These are phyloP conservation scores for Microbotryum intermedium DNA, from an alignment of 1,284 basidiomycete species.

Conservation along the genomic window DNA sequence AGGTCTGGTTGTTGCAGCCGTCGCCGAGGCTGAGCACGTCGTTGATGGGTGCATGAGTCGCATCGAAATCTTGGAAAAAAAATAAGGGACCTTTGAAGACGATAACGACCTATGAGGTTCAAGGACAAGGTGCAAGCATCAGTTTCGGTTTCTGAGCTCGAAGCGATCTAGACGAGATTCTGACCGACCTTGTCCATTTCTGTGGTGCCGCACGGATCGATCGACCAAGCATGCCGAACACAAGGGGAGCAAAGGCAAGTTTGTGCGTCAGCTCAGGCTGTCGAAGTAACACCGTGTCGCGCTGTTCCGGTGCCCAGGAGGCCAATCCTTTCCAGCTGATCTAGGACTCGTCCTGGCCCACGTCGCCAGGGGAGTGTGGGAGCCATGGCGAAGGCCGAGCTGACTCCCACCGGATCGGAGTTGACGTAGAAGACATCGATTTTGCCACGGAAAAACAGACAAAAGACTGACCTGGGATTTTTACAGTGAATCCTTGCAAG, in stretches of 20 bases:
- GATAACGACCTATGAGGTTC: slow-evolving; percentile 10
- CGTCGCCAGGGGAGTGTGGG: neutral
- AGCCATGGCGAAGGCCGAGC: neutral
- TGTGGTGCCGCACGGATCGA: neutral
- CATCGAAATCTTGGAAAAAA: neutral
- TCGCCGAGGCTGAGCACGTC: slow-evolving; percentile 14
- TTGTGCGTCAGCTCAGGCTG: neutral
- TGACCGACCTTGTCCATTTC: slow-evolving; percentile 33
- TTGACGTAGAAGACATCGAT: no score
- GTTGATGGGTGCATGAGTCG: slow-evolving; percentile 10
- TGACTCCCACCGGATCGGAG: no score
- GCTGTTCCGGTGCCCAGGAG: no score
- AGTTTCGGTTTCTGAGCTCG: no score
- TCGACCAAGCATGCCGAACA: no score
- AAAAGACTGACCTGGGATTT: slow-evolving; percentile 23
- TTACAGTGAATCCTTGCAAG: slow-evolving; percentile 21
- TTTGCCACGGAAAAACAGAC: neutral
- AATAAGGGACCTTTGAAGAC: slow-evolving; percentile 14
- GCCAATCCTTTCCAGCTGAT: no score
- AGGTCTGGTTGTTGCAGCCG: slow-evolving; percentile 16
- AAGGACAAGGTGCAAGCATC: no score
- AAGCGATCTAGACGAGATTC: no score
- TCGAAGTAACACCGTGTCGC: neutral
- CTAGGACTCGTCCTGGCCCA: no score
- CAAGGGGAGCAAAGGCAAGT: no score